A percentile compares a stretch with the other conserved stretches of the same genome.
phyloP scores from a whole-genome alignment of 306 rosid species.

The Chamaecrista fasciculata region DNA sequence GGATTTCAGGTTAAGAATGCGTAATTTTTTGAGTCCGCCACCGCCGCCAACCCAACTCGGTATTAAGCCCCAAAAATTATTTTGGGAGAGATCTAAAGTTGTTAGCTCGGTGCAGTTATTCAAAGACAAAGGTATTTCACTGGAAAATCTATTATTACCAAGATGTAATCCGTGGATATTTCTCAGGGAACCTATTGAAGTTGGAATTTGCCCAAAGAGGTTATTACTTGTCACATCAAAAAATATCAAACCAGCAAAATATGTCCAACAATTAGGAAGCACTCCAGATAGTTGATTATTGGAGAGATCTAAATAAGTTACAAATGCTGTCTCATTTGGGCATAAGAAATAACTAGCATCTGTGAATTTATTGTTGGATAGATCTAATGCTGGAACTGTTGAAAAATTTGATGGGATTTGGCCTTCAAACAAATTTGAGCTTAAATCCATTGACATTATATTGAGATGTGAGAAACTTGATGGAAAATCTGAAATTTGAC shows the following conservation, averaged over 20 bases:
- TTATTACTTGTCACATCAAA: neutral
- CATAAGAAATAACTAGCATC: neutral
- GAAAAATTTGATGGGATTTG: neutral
- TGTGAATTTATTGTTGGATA: neutral
- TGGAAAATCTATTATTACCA: neutral
- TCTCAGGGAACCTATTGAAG: neutral
- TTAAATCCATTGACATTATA: neutral
- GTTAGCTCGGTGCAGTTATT: neutral
- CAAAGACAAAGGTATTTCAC: neutral
- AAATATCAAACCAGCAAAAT: neutral
- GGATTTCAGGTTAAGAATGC: neutral
- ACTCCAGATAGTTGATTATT: neutral
- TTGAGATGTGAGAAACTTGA: no score
- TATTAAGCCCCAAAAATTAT: neutral
- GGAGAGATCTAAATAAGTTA: neutral
- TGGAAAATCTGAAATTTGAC: neutral
- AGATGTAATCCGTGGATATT: neutral
- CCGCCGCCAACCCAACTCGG: neutral
- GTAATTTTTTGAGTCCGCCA: neutral
- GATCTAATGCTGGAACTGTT: neutral
- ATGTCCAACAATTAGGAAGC: neutral
- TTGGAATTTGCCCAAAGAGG: neutral
- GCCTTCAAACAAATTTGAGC: neutral
- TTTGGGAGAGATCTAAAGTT: neutral
- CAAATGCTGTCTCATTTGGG: fast-evolving